Percentiles rank a stretch among this genome's conserved stretches.
These are phyloP conservation scores for Boletus subcaerulescens DNA, from an alignment of 768 basidiomycete genomes.

Conservation along the genomic window DNA sequence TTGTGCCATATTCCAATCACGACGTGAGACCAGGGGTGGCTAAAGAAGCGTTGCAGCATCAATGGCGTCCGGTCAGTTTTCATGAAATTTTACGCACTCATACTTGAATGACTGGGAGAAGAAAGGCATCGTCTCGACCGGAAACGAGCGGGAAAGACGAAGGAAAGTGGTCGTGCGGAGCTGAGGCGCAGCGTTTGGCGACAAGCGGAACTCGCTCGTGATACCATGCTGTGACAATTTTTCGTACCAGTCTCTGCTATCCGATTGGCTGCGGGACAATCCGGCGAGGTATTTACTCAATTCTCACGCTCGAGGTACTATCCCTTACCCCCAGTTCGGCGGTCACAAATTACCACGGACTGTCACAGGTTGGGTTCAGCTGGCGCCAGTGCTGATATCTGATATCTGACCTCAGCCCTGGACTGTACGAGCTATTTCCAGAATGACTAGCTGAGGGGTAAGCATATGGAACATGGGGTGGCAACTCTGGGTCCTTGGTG, in stretches of 20 bases:
- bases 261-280: slow-evolving; percentile 29
- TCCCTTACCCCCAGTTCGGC: no score
- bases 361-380: no score
- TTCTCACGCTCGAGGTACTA: slow-evolving; percentile 13
- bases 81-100: slow-evolving; percentile 54
- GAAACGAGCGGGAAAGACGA: slow-evolving; percentile 23
- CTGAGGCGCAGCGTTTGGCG: slow-evolving; percentile 12
- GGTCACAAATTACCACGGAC: no score
- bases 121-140: slow-evolving; percentile 64
- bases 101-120: slow-evolving; percentile 83
- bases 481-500: no score
- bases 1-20: slow-evolving; percentile 93
- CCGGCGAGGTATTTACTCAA: slow-evolving; percentile 9
- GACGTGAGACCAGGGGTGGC: slow-evolving; percentile 89
- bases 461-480: no score
- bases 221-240: slow-evolving; percentile 8
- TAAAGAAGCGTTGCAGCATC: slow-evolving; percentile 31
- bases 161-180: slow-evolving; percentile 19
- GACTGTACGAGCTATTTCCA: no score
- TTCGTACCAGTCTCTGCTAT: slow-evolving; percentile 10
- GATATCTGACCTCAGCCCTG: no score
- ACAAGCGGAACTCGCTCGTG: slow-evolving; percentile 3
- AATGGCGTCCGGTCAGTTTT: not conserved
- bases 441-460: no score
- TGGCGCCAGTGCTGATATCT: no score